These are phyloP conservation scores for Sordariomycetes sp. DNA, from an alignment of 2,329 filamentous ascomycete genomes.

Conservation along the genomic window DNA sequence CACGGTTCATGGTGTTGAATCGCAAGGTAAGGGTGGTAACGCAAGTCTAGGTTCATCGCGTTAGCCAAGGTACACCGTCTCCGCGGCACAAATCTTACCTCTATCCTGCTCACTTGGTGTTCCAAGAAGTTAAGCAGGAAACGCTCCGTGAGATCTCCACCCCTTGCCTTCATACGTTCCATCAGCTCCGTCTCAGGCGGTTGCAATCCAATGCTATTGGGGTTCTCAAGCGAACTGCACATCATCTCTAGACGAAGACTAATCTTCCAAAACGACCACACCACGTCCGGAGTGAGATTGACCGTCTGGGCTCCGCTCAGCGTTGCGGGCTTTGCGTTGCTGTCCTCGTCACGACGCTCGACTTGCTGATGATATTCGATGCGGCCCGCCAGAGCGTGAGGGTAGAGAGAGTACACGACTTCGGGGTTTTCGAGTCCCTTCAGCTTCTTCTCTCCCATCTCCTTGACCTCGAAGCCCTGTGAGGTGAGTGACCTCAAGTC, in stretches of 20 bases:
- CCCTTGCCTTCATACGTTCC: conserved; percentile 55
- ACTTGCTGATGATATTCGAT: conserved; percentile 57
- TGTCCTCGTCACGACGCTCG: conserved; percentile 29
- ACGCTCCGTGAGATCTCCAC: conserved; percentile 79
- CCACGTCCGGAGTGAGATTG: conserved; percentile 67
- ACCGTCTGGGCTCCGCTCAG: conserved; percentile 57
- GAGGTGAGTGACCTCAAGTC: conserved; percentile 81
- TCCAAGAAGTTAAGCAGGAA: conserved; percentile 87
- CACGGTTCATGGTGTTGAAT: conserved; percentile 67
- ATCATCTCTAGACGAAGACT: conserved; percentile 87
- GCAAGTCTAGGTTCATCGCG: conserved; percentile 45
- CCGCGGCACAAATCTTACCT: conserved; percentile 49
- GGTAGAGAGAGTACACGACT: conserved; percentile 90
- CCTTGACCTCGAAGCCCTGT: conserved; percentile 94
- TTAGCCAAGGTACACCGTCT: neutral
- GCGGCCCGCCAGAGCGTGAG: conserved; percentile 75
- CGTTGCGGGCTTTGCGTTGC: conserved; percentile 44
- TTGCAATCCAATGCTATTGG: conserved; percentile 53
- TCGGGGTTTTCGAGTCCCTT: conserved; percentile 98
- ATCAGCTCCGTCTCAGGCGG: conserved; percentile 77
- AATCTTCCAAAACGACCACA: conserved; percentile 86
- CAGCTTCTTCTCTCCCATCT: conserved; percentile 87
- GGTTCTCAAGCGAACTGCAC: conserved; percentile 77
- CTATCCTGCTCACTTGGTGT: conserved; percentile 90
- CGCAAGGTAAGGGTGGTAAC: conserved; percentile 71